Percentiles rank a stretch among this genome's conserved stretches.
Conservation (phyloP, 768 basidiomycete genomes). For the Exidia glandulosa region DNA sequence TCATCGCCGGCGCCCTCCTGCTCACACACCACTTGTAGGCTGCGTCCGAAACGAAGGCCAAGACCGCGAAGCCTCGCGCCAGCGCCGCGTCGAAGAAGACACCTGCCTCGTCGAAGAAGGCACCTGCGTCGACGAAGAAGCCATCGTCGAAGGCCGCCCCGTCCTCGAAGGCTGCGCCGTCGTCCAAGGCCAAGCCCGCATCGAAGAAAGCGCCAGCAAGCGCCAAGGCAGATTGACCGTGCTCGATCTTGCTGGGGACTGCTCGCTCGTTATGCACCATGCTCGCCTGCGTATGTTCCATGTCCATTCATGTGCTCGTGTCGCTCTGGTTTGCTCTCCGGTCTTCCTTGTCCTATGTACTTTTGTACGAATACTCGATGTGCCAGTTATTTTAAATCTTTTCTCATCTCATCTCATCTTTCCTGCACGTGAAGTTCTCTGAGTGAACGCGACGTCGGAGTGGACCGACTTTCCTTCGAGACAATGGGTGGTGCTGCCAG, state of each 20-base stretch:
- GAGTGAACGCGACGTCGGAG: too few relatives aligned
- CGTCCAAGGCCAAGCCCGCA: slow-evolving; percentile 14
- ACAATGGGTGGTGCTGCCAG: neutral
- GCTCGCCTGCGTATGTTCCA: neutral
- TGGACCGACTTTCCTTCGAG: too few relatives aligned
- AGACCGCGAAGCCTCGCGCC: slow-evolving; percentile 9
- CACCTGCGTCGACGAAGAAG: slow-evolving; percentile 31
- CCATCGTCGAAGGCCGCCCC: slow-evolving; percentile 39
- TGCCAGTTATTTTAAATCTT: neutral
- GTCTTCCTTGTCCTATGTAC: neutral
- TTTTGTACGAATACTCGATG: neutral
- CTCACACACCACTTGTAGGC: slow-evolving; percentile 1
- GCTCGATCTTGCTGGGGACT: neutral
- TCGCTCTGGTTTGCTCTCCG: neutral
- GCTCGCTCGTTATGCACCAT: neutral
- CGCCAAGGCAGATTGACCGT: neutral
- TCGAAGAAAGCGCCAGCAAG: slow-evolving; percentile 16
- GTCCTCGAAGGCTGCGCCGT: slow-evolving; percentile 42
- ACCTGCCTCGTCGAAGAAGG: slow-evolving; percentile 21
- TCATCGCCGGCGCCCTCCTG: neutral
- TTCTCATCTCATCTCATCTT: too few relatives aligned
- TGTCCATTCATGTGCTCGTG: neutral
- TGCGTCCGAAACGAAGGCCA: slow-evolving; percentile 6
- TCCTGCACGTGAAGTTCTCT: too few relatives aligned
- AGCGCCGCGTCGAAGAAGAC: neutral